These are phyloP conservation scores for Acorus calamus DNA, from an alignment of 106 monocot genomes.

Conservation along the genomic window DNA sequence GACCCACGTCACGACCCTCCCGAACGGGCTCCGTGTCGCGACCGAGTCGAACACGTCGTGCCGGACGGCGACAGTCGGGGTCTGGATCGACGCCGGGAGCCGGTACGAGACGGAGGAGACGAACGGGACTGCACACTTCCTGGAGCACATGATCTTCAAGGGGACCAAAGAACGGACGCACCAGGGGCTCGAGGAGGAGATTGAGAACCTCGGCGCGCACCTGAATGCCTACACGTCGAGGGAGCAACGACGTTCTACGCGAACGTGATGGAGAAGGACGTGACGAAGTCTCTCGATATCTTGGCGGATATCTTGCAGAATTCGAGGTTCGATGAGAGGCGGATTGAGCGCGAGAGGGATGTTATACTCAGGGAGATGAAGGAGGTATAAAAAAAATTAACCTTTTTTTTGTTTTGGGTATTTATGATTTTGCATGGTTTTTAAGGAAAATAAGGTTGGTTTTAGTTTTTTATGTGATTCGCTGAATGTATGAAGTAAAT, in stretches of 20 bases:
- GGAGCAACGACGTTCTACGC: not conserved
- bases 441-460: too few species aligned
- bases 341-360: not conserved
- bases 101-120: too few species aligned
- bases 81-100: too few species aligned
- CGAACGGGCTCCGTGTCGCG: not conserved
- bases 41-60: too few species aligned
- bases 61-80: too few species aligned
- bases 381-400: too few species aligned
- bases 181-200: not conserved
- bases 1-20: too few species aligned
- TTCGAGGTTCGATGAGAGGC: not conserved
- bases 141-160: constrained; percentile 5
- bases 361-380: not conserved
- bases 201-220: not conserved
- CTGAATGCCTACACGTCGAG: constrained; percentile 2
- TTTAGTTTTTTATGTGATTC: too few species aligned
- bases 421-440: too few species aligned
- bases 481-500: too few species aligned
- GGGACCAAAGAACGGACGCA: not conserved
- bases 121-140: not conserved
- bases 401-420: too few species aligned
- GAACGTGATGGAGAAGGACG: not conserved
- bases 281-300: not conserved
- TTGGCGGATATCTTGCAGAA: not conserved